Conservation (phyloP, 2,329 filamentous ascomycete genomes). For the Pezicula carpinea region DNA sequence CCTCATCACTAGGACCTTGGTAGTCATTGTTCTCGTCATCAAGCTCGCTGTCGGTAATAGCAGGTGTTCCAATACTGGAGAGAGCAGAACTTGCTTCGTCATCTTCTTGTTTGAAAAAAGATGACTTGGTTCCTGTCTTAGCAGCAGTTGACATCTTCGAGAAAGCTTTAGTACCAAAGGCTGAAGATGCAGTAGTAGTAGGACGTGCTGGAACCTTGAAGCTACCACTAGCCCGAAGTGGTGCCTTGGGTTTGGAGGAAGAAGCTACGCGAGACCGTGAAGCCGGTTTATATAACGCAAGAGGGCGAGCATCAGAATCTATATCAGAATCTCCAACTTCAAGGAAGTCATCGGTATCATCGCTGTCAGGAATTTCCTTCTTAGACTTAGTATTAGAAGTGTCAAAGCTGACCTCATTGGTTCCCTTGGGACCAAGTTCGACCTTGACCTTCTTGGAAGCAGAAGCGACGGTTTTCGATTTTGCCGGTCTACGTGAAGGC, state of each 20-base stretch:
- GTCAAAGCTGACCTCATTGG: constrained; percentile 20
- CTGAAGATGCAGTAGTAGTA: background rate
- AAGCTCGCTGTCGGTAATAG: constrained; percentile 11
- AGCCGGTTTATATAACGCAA: constrained; percentile 1
- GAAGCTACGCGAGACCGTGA: constrained; percentile 1
- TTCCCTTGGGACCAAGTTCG: constrained; percentile 19
- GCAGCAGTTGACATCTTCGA: too few species aligned
- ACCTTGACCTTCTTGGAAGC: constrained; percentile 19
- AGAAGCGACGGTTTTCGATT: background rate
- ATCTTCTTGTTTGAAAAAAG: constrained; percentile 11
- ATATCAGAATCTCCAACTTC: constrained; percentile 2
- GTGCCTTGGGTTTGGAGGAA: background rate
- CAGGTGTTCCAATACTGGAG: constrained; percentile 1
- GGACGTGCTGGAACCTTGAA: background rate
- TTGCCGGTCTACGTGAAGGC: background rate
- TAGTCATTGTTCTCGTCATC: constrained; percentile 8
- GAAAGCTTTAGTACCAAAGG: background rate
- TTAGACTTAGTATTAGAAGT: background rate
- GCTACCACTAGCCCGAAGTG: background rate
- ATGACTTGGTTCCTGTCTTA: background rate
- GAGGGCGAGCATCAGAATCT: constrained; percentile 11
- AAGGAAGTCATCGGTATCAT: constrained; percentile 1
- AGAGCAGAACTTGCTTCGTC: constrained; percentile 11
- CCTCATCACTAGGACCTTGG: constrained; percentile 3
- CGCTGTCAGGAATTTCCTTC: background rate